These are phyloP conservation scores for Colletotrichum siamense DNA, from an alignment of 2,329 filamentous ascomycete genomes.

Conservation along the genomic window DNA sequence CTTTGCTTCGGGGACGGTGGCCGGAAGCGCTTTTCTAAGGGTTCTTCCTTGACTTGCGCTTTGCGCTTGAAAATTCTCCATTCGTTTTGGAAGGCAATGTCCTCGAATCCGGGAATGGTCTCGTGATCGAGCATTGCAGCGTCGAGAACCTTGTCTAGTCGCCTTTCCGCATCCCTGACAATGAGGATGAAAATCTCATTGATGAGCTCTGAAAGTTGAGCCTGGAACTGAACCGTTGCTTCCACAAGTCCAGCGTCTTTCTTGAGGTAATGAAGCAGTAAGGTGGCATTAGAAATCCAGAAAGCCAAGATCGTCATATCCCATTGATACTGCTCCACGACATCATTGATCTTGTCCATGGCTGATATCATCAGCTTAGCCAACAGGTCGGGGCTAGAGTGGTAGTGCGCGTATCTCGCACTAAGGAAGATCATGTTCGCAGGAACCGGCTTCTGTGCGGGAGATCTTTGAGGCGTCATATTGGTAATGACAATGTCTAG, in stretches of 20 bases:
- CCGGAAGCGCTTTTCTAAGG: slow-evolving; percentile 86
- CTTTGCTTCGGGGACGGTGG: slow-evolving; percentile 93
- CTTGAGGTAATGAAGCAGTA: slow-evolving; percentile 95
- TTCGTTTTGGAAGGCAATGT: slow-evolving; percentile 96
- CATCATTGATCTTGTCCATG: slow-evolving; percentile 95
- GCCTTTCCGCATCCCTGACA: slow-evolving; percentile 91
- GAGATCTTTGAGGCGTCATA: slow-evolving; percentile 95
- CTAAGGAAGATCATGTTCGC: slow-evolving; percentile 97
- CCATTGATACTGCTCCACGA: slow-evolving; percentile 96
- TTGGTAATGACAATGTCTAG: slow-evolving; percentile 96
- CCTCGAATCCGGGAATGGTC: slow-evolving; percentile 96
- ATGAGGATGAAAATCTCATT: slow-evolving; percentile 99
- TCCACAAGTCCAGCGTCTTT: slow-evolving; percentile 53
- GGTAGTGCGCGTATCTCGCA: slow-evolving; percentile 95
- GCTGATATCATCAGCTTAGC: slow-evolving; percentile 81
- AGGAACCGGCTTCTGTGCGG: slow-evolving; percentile 96
- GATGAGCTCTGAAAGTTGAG: slow-evolving; percentile 90
- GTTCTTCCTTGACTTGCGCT: slow-evolving; percentile 87
- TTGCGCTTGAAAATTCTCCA: slow-evolving; percentile 98
- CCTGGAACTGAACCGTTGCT: slow-evolving; percentile 72
- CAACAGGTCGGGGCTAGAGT: slow-evolving; percentile 85
- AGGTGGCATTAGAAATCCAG: slow-evolving; percentile 96
- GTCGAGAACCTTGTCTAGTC: slow-evolving; percentile 95
- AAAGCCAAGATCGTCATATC: slow-evolving; percentile 99
- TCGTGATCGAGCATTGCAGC: slow-evolving; percentile 96